phyloP scores from a whole-genome alignment of 306 rosid species.

The Quercus suber region DNA sequence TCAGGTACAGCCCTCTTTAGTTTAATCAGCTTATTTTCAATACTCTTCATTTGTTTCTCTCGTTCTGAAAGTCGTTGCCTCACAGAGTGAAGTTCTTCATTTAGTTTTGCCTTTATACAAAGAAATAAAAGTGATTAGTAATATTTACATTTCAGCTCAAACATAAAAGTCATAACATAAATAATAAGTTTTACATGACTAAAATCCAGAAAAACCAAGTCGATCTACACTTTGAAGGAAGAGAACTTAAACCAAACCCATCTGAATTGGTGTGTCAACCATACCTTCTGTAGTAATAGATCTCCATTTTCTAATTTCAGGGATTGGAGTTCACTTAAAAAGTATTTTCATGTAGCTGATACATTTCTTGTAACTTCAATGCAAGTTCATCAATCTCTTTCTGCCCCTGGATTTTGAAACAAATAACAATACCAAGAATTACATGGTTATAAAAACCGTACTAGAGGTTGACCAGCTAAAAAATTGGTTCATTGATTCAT shows the following conservation, averaged over 20 bases:
- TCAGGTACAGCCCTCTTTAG: slow-evolving; percentile 34
- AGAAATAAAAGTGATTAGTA: neutral
- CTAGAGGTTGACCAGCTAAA: too few relatives aligned
- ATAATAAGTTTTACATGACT: neutral
- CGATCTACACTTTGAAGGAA: neutral
- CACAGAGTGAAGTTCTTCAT: slow-evolving; percentile 39
- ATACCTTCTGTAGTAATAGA: slow-evolving; percentile 46
- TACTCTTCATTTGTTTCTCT: slow-evolving; percentile 49
- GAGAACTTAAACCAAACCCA: neutral
- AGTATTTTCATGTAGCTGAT: slow-evolving; percentile 36
- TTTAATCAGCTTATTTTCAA: slow-evolving; percentile 47
- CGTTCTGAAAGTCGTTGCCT: slow-evolving; percentile 41
- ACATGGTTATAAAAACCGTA: too few relatives aligned
- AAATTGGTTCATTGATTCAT: too few relatives aligned
- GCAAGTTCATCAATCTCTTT: slow-evolving; percentile 37
- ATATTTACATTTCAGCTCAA: neutral
- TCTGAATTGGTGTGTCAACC: neutral
- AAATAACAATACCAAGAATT: neutral
- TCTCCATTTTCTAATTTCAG: slow-evolving; percentile 38
- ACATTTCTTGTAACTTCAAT: slow-evolving; percentile 40
- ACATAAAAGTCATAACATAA: neutral
- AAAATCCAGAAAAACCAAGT: neutral
- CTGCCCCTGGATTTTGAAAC: slow-evolving; percentile 33
- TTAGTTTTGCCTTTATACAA: slow-evolving; percentile 33
- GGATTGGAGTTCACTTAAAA: slow-evolving; percentile 36